Evolutionary conservation across 2,329 filamentous ascomycete species (phyloP).

Genomic region (Seiridium unicorne): DNA sequence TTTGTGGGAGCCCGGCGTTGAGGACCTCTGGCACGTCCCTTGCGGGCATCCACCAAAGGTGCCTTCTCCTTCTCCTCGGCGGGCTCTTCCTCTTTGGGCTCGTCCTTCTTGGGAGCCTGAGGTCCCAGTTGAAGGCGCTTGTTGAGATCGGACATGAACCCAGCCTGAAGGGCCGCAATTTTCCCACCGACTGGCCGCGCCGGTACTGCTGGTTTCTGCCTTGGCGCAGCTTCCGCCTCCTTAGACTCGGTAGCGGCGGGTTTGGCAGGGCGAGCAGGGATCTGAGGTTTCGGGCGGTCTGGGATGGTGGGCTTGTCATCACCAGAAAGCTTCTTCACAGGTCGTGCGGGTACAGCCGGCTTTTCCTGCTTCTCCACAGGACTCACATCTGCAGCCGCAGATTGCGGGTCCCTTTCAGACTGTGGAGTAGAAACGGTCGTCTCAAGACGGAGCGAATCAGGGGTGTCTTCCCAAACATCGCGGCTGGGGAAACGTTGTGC

Average conservation of each 20-base stretch:
- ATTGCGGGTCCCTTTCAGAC: slow-evolving; percentile 41
- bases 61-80: slow-evolving; percentile 65
- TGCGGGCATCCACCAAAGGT: slow-evolving; percentile 85
- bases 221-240: slow-evolving; percentile 47
- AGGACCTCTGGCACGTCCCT: slow-evolving; percentile 85
- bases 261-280: slow-evolving; percentile 52
- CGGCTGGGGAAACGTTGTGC: slow-evolving; percentile 81
- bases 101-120: slow-evolving; percentile 74
- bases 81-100: slow-evolving; percentile 54
- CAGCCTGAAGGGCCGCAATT: slow-evolving; percentile 86
- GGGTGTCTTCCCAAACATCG: slow-evolving; percentile 93
- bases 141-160: slow-evolving; percentile 91
- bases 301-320: slow-evolving; percentile 44
- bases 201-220: slow-evolving; percentile 82
- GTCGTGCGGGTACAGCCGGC: slow-evolving; percentile 60
- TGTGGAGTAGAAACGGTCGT: slow-evolving; percentile 64
- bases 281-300: slow-evolving; percentile 55
- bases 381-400: slow-evolving; percentile 30
- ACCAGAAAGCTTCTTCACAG: slow-evolving; percentile 37
- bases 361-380: slow-evolving; percentile 35
- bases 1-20: slow-evolving; percentile 68
- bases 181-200: slow-evolving; percentile 77
- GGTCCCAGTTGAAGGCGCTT: slow-evolving; percentile 84
- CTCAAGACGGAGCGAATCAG: slow-evolving; percentile 77
- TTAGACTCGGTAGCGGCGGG: slow-evolving; percentile 31